Evolutionary conservation across 768 basidiomycete species (phyloP), one percentile per base, ranked within the genome.

Genomic region (Tephrocybe sp.): DNA sequence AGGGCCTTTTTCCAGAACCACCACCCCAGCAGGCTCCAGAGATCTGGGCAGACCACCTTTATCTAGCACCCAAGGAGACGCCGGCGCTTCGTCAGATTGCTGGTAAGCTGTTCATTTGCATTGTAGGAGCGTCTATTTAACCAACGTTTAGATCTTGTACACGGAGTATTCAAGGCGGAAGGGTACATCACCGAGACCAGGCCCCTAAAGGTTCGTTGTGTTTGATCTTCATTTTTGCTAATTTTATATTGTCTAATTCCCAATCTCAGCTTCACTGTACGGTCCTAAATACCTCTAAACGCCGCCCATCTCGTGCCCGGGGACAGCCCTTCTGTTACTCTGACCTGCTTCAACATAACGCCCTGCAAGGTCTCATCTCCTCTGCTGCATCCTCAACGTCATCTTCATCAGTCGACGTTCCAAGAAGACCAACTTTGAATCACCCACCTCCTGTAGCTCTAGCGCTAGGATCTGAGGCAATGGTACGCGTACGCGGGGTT

Each of bases 11-110:
- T 29, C 27, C 11, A 5, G 11, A 22, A 40, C 47, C n/a, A 5
- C 10, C 15, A 24, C 7, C 13, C 23, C 12, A 23, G 12, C 30
- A 31, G 21, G 30, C n/a, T n/a, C n/a, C 16, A 57, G 69, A 57
- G 56, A 18, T 58, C 1, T 50, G 69, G 36, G 81, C 82, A 4
- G 76, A 82, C 46, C 79, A 84, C 18, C 68, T 86, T 21, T 85
- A 76, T 69, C 54, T 76, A 10, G 82, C 79, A 1, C 82, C 84
- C 1, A 52, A 60, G 40, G 64, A 70, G 45, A 55, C 57, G 9
- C 64, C 68, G 27, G 54, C 61, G 11, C 53, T 75, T 4, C 54
- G 56, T 24, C 55, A 42, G 2, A 60, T 75, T 3, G 65, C 63
- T 25, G 63, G 73, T 72, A 50, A 6, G 66, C 16, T 12, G 5